Base-by-base conservation (phyloP, 139 green algal species). In the Ulvella scutata region DNA sequence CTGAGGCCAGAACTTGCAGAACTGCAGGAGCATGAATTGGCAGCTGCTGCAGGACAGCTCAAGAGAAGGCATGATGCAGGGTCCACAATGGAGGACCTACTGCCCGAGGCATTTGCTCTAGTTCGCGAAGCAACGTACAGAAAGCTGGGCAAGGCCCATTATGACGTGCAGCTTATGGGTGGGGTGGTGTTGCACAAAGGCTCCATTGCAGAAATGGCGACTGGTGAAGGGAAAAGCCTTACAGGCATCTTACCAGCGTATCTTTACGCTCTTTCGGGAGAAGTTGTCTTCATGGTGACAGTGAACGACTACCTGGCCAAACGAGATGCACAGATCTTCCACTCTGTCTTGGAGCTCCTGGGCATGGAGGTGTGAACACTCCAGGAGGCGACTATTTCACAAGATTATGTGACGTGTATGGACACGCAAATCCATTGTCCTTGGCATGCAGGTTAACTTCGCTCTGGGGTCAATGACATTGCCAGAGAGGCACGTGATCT, bases 181-280 rank as follows among this genome's bases (percentile, higher is more conserved):
- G 94, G 94, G 51, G 92, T 96, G 84, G 85, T 97, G n/a, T 82
- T 99, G 74, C 92, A 98, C 72, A 85, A 94, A 38, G 95, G 95
- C 3, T 74, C 90, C 67, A 96, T 98, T 73, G 93, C 94, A 13
- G 95, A 99, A 84, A 99, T 99, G 95, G 62, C 79, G 38, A 99
- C 95, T 20, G 95, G 95, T 3, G 95, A 99, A 79, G 95, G 95
- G 43, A 99, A 99, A 80, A 98, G 94, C 20, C 80, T 98, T 40
- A 91, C 97, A 61, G 92, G 91, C 37, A 88, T 86, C 7, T 77
- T 96, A 29, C 85, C 91, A 0, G 79, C 80, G 17, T 87, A 87
- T 60, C 74, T 92, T 23, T 80, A 93, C 39, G 86, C 86, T 0
- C 75, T 91, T 35, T 34, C 77, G 35, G 86, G 89, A 2, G 78